Base-by-base conservation (phyloP, 495 filamentous ascomycete species). In the Cenococcum geophilum region DNA sequence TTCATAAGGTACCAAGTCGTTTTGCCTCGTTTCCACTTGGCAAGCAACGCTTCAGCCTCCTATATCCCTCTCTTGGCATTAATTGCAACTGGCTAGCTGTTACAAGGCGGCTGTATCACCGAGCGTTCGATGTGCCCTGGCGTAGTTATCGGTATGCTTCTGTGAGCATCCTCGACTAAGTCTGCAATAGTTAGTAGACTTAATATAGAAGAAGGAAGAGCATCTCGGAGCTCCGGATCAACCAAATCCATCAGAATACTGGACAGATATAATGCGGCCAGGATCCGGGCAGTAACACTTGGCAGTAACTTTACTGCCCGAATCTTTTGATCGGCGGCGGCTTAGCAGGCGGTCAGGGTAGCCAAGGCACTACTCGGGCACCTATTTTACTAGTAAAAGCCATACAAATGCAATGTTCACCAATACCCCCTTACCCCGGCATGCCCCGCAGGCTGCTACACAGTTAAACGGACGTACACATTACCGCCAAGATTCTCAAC, bases 21-120 rank as follows among this genome's bases (percentile, higher is more conserved):
- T 45, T 45, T 45, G 40, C 64, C 60, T 64, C 35, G 60, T 60
- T 59, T 63, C 61, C 56, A 67, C 57, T 64, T 67, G 32, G 64
- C 50, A 67, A 67, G 61, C 61, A 67, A 49, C 45, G 50, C 49
- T 58, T 67, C 57, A 64, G 36, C 56, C 64, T 63, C 61, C 12
- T 22, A 67, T 63, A 60, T 60, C 18, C 40, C 40, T 45, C 40
- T 45, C 40, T 45, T 45, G 40, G 40, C 40, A 45, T 45, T 10
- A 45, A 60, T 67, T 60, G 51, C 47, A 27, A 25, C 57, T 64
- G 25, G 25, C 55, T 65, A 34, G 45, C 55, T 53, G 51, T 35
- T 27, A 47, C 34, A 65, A 51, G 47, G 58, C 42, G 58, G 43
- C 58, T 65, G 40, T 61, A 51, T 57, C 43, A 61, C 49, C 43